These are phyloP conservation scores for Fusarium sacchari DNA, from an alignment of 2,329 filamentous ascomycete genomes.

Conservation along the genomic window DNA sequence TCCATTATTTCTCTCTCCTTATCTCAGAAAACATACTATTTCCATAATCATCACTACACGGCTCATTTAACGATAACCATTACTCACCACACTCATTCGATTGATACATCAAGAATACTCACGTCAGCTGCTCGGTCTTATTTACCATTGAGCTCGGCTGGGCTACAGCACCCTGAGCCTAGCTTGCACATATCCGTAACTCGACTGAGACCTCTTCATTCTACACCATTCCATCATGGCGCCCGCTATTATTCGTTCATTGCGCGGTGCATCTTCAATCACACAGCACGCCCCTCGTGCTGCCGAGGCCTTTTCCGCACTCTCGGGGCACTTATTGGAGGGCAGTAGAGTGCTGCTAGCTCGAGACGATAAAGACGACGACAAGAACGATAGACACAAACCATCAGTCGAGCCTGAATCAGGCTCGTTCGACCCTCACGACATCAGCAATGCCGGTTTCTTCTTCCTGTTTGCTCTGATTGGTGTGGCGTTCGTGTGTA, in stretches of 20 bases:
- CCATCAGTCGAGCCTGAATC: conserved; percentile 52
- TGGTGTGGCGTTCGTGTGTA: conserved; percentile 77
- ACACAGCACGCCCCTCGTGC: conserved; percentile 26
- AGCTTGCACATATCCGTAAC: conserved; percentile 19
- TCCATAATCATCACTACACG: neutral
- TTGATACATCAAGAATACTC: neutral
- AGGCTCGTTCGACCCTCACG: conserved; percentile 63
- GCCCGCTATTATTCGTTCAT: conserved; percentile 50
- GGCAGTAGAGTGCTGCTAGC: conserved; percentile 56
- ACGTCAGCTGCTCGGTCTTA: conserved; percentile 12
- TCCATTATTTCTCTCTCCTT: conserved; percentile 1
- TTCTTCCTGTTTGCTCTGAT: conserved; percentile 89
- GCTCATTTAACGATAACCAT: neutral
- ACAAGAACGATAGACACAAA: conserved; percentile 37
- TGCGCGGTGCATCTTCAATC: conserved; percentile 46
- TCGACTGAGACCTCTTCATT: conserved; percentile 36
- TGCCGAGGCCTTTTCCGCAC: conserved; percentile 42
- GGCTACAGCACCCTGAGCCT: conserved; percentile 44
- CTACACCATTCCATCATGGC: conserved; percentile 49
- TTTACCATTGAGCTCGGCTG: conserved; percentile 39
- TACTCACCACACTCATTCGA: neutral
- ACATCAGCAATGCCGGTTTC: conserved; percentile 75
- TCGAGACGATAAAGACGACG: conserved; percentile 49
- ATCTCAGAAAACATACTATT: neutral
- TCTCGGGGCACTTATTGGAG: conserved; percentile 54